A percentile compares a stretch with the other conserved stretches of the same genome.
Conservation (phyloP, 257 asterid species). For the Solanum sitiens region DNA sequence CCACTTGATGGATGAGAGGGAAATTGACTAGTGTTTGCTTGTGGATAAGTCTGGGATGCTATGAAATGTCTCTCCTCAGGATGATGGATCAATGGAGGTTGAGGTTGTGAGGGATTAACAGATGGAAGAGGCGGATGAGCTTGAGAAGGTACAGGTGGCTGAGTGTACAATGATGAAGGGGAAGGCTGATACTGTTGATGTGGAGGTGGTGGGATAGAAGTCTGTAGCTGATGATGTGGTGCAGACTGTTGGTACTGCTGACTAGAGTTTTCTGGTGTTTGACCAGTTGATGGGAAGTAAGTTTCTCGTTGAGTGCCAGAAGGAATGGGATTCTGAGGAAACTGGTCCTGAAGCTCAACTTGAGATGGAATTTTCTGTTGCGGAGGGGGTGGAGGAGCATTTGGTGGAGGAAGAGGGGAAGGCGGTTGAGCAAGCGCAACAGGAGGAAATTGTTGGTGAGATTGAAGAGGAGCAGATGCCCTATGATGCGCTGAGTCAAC, state of each 20-base stretch:
- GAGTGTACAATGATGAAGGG: conserved; percentile 49
- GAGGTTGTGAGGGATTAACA: conserved; percentile 36
- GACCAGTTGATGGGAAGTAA: conserved; percentile 48
- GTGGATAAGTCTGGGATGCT: conserved; percentile 47
- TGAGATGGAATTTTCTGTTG: conserved; percentile 44
- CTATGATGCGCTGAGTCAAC: conserved; percentile 34
- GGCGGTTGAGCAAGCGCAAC: conserved; percentile 28
- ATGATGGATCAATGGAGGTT: conserved; percentile 42
- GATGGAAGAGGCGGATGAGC: conserved; percentile 32
- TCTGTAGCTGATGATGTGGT: conserved; percentile 19
- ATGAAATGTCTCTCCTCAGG: conserved; percentile 55
- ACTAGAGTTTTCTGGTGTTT: conserved; percentile 40
- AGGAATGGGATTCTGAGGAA: conserved; percentile 38
- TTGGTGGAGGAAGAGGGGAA: conserved; percentile 9
- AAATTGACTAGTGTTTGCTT: conserved; percentile 32
- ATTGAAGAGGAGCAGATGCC: conserved; percentile 22
- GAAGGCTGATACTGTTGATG: conserved; percentile 39
- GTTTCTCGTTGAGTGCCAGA: conserved; percentile 44
- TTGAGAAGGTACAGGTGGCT: conserved; percentile 32
- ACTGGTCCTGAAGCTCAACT: conserved; percentile 46
- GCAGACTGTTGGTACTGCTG: conserved; percentile 54
- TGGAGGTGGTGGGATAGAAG: conserved; percentile 6
- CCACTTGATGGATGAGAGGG: conserved; percentile 33
- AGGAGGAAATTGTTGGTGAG: conserved; percentile 47
- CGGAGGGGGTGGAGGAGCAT: conserved; percentile 34